Conservation (phyloP, 116 monocot genomes). For the Dioscorea cayenensis region DNA sequence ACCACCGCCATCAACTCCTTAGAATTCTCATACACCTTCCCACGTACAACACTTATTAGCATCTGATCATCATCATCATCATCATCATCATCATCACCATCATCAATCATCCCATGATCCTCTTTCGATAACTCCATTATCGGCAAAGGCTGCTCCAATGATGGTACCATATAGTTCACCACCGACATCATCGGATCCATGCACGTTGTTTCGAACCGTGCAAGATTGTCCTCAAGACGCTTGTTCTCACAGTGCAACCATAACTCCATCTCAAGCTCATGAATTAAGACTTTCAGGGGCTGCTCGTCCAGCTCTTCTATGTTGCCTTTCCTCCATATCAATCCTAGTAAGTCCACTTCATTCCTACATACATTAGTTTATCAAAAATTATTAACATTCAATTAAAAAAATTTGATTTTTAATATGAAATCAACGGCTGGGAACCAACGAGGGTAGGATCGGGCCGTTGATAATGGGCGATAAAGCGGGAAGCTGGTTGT, state of each 20-base stretch:
- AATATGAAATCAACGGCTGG: background rate
- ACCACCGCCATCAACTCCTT: slow-evolving; percentile 9
- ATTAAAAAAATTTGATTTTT: background rate
- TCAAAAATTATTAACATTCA: background rate
- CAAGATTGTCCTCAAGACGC: no score
- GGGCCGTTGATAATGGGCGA: background rate
- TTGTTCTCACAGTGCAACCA: slow-evolving; percentile 28
- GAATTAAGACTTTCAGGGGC: slow-evolving; percentile 21
- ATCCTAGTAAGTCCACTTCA: slow-evolving; percentile 11
- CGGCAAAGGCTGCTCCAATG: no score
- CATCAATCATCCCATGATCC: no score
- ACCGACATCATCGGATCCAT: no score
- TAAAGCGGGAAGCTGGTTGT: no score
- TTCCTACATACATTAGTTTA: background rate
- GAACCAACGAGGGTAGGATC: background rate
- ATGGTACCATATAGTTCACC: no score
- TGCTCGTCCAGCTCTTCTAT: background rate
- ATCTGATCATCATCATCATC: background rate
- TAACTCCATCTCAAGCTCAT: slow-evolving; percentile 34
- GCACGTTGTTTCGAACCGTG: no score
- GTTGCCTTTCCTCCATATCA: slow-evolving; percentile 20
- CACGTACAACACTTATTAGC: background rate
- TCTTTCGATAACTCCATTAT: no score
- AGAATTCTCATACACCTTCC: background rate
- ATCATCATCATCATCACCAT: background rate